Evolutionary conservation across 495 filamentous ascomycete genomes (phyloP).

Genomic region (Astrocystis sublimbata): DNA sequence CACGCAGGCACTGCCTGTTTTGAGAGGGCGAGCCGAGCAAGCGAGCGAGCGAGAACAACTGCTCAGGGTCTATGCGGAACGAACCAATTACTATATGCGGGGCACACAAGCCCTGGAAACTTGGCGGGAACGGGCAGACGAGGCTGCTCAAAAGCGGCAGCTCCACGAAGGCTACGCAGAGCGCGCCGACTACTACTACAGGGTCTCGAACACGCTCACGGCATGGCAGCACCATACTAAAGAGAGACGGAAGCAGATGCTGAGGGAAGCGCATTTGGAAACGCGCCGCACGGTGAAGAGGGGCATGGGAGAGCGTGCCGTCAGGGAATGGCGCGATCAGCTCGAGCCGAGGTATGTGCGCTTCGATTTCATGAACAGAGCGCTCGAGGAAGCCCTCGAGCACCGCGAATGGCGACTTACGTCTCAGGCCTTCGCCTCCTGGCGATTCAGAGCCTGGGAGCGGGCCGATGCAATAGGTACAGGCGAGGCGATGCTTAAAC

Average conservation of each 20-base stretch:
- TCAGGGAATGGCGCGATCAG: conserved; percentile 31
- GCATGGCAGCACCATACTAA: conserved; percentile 28
- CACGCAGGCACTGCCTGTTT: conserved; percentile 31
- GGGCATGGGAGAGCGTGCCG: conserved; percentile 32
- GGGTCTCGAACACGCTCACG: conserved; percentile 21
- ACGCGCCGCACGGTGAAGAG: conserved; percentile 35
- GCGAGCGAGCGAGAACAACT: conserved; percentile 20
- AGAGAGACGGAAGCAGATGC: conserved; percentile 29
- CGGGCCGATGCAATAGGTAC: conserved; percentile 17
- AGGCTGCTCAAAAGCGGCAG: conserved; percentile 17
- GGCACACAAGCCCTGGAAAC: conserved; percentile 9
- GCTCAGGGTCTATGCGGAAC: conserved; percentile 9
- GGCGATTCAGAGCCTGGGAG: conserved; percentile 40
- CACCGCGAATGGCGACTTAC: conserved; percentile 27
- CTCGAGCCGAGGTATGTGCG: conserved; percentile 29
- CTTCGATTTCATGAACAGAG: conserved; percentile 23
- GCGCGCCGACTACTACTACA: conserved; percentile 34
- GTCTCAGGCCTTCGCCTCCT: conserved; percentile 44
- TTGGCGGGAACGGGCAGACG: conserved; percentile 20
- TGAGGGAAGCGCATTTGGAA: conserved; percentile 34
- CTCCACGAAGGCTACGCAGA: conserved; percentile 23
- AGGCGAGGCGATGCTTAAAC: conserved; percentile 39
- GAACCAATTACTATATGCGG: conserved; percentile 14
- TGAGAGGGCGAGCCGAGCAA: conserved; percentile 21
- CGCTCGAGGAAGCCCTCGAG: conserved; percentile 20